Conservation (phyloP, 192 early-diverging fungal genomes). For the Coemansia sp. region DNA sequence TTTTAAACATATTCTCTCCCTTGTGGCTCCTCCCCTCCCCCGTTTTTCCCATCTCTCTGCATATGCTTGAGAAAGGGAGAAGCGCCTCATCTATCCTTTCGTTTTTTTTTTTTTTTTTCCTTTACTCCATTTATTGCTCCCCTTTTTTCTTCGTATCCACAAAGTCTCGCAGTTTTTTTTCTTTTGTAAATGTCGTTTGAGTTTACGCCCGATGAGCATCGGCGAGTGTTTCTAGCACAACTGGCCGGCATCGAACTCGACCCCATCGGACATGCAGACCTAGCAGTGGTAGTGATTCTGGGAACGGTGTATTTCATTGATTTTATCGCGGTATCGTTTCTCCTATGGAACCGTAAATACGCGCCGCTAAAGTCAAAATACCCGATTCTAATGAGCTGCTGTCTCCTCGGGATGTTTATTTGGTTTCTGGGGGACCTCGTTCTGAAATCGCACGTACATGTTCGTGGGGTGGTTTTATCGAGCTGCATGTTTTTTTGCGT, state of each 20-base stretch:
- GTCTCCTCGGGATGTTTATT: slow-evolving; percentile 32
- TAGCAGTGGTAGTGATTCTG: slow-evolving; percentile 25
- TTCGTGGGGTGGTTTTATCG: slow-evolving; percentile 12
- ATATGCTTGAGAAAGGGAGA: not conserved
- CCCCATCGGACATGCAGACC: slow-evolving; percentile 38
- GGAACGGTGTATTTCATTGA: slow-evolving; percentile 35
- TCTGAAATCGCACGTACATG: slow-evolving; percentile 48
- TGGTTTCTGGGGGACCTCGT: slow-evolving; percentile 54
- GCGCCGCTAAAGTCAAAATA: slow-evolving; percentile 56
- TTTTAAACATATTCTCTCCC: not conserved
- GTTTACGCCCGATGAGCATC: slow-evolving; percentile 21
- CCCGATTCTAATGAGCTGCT: slow-evolving; percentile 43
- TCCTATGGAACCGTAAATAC: slow-evolving; percentile 49
- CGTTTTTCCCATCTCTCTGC: not conserved
- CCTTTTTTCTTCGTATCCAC: not conserved
- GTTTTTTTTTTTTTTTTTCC: not conserved
- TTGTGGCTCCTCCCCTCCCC: not conserved
- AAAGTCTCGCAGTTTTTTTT: not conserved
- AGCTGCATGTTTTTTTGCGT: slow-evolving; percentile 51
- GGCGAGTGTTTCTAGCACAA: slow-evolving; percentile 22
- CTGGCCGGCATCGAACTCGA: slow-evolving; percentile 33
- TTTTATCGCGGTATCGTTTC: slow-evolving; percentile 24
- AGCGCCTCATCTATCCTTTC: not conserved
- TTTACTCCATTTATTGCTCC: not conserved
- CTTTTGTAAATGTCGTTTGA: slow-evolving; percentile 37